Percentiles rank a stretch among this genome's conserved stretches.
Conservation (phyloP, 768 basidiomycete species). For the Agrocybe pediades region DNA sequence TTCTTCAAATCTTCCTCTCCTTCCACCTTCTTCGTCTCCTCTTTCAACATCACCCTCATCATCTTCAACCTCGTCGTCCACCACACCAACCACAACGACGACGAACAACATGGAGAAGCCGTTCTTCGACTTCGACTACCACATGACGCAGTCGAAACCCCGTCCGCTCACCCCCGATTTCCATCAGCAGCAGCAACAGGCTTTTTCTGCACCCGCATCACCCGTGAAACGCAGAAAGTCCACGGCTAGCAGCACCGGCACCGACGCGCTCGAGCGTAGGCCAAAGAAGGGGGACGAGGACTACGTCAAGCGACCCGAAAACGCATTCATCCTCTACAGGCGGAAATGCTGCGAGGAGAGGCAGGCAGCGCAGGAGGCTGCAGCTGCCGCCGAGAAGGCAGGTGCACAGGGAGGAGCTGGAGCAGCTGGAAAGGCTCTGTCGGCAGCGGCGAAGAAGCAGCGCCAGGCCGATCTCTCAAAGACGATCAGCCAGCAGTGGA, state of each 20-base stretch:
- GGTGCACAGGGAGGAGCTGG: too few species aligned
- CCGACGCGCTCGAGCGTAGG: conserved; percentile 56
- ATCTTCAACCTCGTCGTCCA: conserved; percentile 29
- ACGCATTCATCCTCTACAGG: conserved; percentile 85
- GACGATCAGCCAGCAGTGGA: conserved; percentile 83
- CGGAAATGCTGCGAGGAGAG: conserved; percentile 77
- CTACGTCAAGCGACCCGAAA: conserved; percentile 83
- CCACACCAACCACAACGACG: too few species aligned
- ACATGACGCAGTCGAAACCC: too few species aligned
- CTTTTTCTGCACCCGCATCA: too few species aligned
- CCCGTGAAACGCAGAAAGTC: conserved; percentile 61
- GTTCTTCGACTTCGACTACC: too few species aligned
- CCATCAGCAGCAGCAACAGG: too few species aligned
- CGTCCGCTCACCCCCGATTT: too few species aligned
- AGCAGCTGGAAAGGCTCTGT: too few species aligned
- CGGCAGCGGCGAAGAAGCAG: conserved; percentile 63
- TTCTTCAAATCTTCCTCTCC: conserved; percentile 9
- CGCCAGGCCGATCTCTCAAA: conserved; percentile 75
- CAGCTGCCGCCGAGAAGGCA: conserved; percentile 27
- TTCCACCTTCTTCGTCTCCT: conserved; percentile 44
- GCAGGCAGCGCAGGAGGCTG: conserved; percentile 55
- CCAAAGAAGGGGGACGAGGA: conserved; percentile 78
- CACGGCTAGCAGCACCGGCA: conserved; percentile 44
- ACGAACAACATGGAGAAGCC: not conserved
- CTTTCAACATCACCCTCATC: conserved; percentile 44